Percentiles rank a stretch among this genome's conserved stretches.
These are phyloP conservation scores for Talaromyces atroroseus DNA, from an alignment of 2,329 filamentous ascomycete genomes.

Conservation along the genomic window DNA sequence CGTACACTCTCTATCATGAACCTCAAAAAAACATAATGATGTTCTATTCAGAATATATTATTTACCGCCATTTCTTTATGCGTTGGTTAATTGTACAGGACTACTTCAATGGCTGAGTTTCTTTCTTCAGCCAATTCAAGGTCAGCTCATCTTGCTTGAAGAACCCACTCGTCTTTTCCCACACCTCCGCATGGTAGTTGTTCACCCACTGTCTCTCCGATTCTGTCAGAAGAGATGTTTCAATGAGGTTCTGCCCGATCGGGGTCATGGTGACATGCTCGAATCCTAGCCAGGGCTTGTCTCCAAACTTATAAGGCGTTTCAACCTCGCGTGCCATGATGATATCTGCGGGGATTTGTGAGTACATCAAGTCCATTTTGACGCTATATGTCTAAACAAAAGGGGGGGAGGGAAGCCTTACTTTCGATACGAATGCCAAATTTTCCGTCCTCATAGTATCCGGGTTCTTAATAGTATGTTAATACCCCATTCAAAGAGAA, in stretches of 20 bases:
- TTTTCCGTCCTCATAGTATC: constrained; percentile 91
- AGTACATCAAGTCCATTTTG: background rate
- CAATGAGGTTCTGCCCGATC: constrained; percentile 83
- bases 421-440: constrained; percentile 96
- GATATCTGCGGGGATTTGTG: constrained; percentile 51
- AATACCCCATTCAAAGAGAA: background rate
- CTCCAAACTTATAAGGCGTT: constrained; percentile 81
- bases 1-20: no score
- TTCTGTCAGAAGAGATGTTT: constrained; percentile 63
- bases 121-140: constrained; percentile 74
- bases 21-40: background rate
- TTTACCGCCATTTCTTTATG: background rate
- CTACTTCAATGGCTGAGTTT: constrained; percentile 60
- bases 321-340: constrained; percentile 84
- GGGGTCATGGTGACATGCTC: constrained; percentile 97
- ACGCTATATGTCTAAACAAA: background rate
- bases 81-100: background rate
- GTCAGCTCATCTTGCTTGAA: constrained; percentile 70
- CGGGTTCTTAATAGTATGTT: constrained; percentile 58
- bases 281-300: constrained; percentile 90
- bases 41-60: background rate
- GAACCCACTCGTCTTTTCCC: constrained; percentile 71
- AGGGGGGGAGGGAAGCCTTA: constrained; percentile 23
- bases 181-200: constrained; percentile 73
- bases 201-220: constrained; percentile 84